Base-by-base conservation (phyloP, 148 eudicot genomes). In the Agrostemma githago region DNA sequence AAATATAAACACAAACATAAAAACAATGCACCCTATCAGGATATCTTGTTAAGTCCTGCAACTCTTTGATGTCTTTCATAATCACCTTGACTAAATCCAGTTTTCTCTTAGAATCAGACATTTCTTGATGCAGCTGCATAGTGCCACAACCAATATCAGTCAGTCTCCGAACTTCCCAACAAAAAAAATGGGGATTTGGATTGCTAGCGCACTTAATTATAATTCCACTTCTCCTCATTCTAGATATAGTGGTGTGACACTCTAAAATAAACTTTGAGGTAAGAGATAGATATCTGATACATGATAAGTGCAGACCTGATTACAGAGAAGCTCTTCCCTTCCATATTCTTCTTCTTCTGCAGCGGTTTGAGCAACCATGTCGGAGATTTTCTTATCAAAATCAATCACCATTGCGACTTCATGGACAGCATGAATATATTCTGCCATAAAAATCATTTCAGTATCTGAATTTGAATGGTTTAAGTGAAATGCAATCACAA, bases 21-120 rank as follows among this genome's bases (percentile, higher is more conserved):
- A 58, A 61, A 74, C 3, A 56, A 59, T 6, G 12, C 11, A 56
- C 43, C 63, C 20, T 10, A 58, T 38, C 51, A 89, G 98, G 96
- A 90, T 90, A 93, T 93, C 75, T 87, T 62, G 86, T 82, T 74
- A 89, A 71, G 48, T 87, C 86, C 81, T 90, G 88, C 83, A 90
- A 77, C 70, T 83, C 92, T 60, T 72, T 77, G 72, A 78, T 86
- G 82, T 79, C 89, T 69, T 83, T 83, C 81, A 76, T 82, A 16
- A 89, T 69, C 75, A 79, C 70, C 79, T 89, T 86, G 79, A 89
- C 84, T 80, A 89, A 79, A 68, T 77, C 82, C 75, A 83, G 74
- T 82, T 83, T 90, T 75, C 85, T 84, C 73, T 79, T 83, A 77
- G 82, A 64, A 72, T 85, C 79, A 74, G 40, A 65, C 76, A 88